A percentile compares a stretch with the other conserved stretches of the same genome.
Conservation (phyloP, 768 basidiomycete species). For the Agrocybe praecox region DNA sequence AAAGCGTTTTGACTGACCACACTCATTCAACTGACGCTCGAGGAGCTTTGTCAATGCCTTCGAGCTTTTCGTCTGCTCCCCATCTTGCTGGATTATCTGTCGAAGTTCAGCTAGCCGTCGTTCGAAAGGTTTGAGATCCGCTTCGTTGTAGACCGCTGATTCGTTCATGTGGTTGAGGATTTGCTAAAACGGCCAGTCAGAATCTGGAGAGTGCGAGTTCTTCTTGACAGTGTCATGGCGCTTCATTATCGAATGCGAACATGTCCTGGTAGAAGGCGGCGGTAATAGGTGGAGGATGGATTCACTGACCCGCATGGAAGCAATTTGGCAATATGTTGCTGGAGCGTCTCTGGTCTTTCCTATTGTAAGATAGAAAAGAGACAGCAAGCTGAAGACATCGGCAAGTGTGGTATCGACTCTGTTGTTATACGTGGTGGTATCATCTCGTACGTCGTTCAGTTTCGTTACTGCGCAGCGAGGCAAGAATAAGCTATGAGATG, state of each 20-base stretch:
- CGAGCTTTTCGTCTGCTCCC: conserved; percentile 80
- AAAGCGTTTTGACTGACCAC: conserved; percentile 60
- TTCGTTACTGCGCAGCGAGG: conserved; percentile 64
- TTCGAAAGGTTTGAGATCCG: conserved; percentile 88
- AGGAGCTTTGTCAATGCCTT: conserved; percentile 87
- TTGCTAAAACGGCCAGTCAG: conserved; percentile 60
- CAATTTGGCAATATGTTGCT: conserved; percentile 94
- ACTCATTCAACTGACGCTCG: conserved; percentile 88
- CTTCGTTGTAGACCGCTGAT: conserved; percentile 90
- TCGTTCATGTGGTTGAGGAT: conserved; percentile 95
- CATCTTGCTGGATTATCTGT: conserved; percentile 83
- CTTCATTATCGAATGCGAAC: not conserved
- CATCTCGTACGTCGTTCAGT: conserved; percentile 89
- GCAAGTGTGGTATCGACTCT: conserved; percentile 93
- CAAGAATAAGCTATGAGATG: conserved; percentile 1
- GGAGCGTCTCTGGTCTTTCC: conserved; percentile 95
- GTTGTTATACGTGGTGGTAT: conserved; percentile 76
- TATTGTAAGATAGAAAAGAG: conserved; percentile 96
- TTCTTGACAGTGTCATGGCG: not conserved
- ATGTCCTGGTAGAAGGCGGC: conserved; percentile 6
- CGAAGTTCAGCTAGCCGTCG: conserved; percentile 80
- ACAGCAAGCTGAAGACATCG: conserved; percentile 94
- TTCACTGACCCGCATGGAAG: conserved; percentile 88
- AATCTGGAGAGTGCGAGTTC: not conserved
- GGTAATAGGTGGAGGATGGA: conserved; percentile 5